Percentiles rank a stretch among this genome's conserved stretches.
Conservation (phyloP, 176 grass and related monocot species). For the Oryza rufipogon region DNA sequence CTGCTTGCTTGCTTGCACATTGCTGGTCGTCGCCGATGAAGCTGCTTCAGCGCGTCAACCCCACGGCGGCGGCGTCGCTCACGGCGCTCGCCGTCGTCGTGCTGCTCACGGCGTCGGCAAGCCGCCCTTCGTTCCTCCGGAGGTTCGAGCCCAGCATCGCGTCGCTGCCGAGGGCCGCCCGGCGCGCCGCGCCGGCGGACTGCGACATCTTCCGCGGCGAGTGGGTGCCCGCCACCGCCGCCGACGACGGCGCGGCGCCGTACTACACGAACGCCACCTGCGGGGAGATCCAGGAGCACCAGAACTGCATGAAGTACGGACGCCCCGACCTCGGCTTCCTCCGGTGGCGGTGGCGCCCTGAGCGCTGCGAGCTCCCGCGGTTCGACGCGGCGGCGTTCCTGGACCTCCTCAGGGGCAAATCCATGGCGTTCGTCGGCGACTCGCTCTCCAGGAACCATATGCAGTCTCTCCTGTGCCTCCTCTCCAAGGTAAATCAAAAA, state of each 20-base stretch:
- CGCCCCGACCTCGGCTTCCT: slow-evolving; percentile 65
- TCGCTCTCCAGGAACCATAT: slow-evolving; percentile 83
- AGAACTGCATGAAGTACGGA: slow-evolving; percentile 86
- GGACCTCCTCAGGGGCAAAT: slow-evolving; percentile 36
- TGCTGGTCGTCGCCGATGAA: not conserved
- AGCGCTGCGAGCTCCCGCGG: slow-evolving; percentile 51
- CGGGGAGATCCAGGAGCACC: slow-evolving; percentile 71
- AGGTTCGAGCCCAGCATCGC: slow-evolving; percentile 14
- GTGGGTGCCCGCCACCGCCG: slow-evolving; percentile 37
- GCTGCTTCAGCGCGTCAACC: slow-evolving; percentile 36
- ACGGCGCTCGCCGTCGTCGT: slow-evolving; percentile 12
- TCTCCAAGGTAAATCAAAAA: slow-evolving; percentile 46
- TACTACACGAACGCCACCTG: slow-evolving; percentile 73
- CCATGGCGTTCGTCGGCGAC: slow-evolving; percentile 75
- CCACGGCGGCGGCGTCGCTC: slow-evolving; percentile 24
- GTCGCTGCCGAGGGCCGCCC: too few species aligned
- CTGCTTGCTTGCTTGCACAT: not conserved
- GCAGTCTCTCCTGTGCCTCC: slow-evolving; percentile 82
- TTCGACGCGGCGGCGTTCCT: slow-evolving; percentile 68
- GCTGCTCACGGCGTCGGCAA: slow-evolving; percentile 19
- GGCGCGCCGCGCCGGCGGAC: not conserved
- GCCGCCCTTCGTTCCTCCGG: not conserved
- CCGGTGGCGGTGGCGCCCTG: slow-evolving; percentile 58
- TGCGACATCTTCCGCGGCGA: slow-evolving; percentile 59
- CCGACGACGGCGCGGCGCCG: not conserved